These are phyloP conservation scores for Pulveroboletus sp. DNA, from an alignment of 768 basidiomycete species.

Conservation along the genomic window DNA sequence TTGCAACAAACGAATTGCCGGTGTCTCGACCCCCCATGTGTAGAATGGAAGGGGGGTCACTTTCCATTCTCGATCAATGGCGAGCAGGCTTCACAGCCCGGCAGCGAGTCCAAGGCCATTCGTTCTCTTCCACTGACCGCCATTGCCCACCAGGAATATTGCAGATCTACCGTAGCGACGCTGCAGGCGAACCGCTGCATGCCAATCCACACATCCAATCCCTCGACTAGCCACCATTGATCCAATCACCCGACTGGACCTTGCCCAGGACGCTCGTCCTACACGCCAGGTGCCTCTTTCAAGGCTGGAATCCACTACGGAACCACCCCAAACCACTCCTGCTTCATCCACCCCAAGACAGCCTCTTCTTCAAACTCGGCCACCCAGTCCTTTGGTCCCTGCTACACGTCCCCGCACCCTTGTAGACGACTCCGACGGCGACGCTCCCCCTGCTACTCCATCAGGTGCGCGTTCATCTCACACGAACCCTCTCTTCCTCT, in stretches of 20 bases:
- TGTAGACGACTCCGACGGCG: slow-evolving; percentile 51
- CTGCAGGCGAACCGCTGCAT: slow-evolving; percentile 21
- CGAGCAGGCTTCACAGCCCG: slow-evolving; percentile 23
- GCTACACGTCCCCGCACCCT: slow-evolving; percentile 61
- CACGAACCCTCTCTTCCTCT: slow-evolving; percentile 5
- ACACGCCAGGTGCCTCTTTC: slow-evolving; percentile 39
- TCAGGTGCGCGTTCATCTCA: slow-evolving; percentile 21
- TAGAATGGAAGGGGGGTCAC: slow-evolving; percentile 24
- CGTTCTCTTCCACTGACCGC: slow-evolving; percentile 19
- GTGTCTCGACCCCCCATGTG: slow-evolving; percentile 4
- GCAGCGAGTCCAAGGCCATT: slow-evolving; percentile 25
- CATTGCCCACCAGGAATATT: slow-evolving; percentile 15
- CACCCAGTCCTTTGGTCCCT: slow-evolving; percentile 51
- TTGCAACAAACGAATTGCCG: neutral
- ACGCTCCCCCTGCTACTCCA: slow-evolving; percentile 21
- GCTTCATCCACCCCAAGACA: slow-evolving; percentile 29
- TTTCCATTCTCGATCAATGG: slow-evolving; percentile 21
- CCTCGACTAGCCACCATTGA: slow-evolving; percentile 55
- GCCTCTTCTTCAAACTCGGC: slow-evolving; percentile 24
- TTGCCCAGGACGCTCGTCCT: slow-evolving; percentile 53
- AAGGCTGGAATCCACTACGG: slow-evolving; percentile 46
- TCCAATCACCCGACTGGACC: slow-evolving; percentile 56
- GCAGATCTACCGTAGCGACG: slow-evolving; percentile 24
- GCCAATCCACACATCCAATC: slow-evolving; percentile 20
- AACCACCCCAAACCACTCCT: slow-evolving; percentile 25